These are phyloP conservation scores for Coemansia sp. DNA, from an alignment of 192 early-diverging fungal genomes.

Conservation along the genomic window DNA sequence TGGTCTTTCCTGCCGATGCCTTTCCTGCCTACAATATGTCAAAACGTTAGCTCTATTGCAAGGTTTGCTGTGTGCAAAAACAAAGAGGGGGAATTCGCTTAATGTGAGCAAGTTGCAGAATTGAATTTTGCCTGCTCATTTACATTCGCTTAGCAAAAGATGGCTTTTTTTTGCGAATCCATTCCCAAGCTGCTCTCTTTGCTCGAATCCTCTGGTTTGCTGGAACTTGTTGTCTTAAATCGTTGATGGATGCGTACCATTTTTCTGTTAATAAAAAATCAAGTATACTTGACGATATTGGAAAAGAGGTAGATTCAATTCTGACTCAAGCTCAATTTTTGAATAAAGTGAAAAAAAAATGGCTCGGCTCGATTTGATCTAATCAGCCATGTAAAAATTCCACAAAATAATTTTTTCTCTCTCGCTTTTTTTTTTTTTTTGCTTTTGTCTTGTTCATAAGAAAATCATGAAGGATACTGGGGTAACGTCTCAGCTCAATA, in stretches of 20 bases:
- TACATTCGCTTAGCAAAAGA: too few relatives aligned
- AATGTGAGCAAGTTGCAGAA: too few relatives aligned
- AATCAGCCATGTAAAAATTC: too few relatives aligned
- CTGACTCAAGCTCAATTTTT: constrained; percentile 8
- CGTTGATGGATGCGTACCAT: constrained; percentile 17
- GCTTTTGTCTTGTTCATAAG: neutral
- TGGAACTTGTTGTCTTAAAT: too few relatives aligned
- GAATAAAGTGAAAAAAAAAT: neutral
- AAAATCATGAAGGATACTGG: constrained; percentile 37
- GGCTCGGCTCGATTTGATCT: too few relatives aligned
- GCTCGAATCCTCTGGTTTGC: too few relatives aligned
- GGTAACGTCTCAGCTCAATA: constrained; percentile 40
- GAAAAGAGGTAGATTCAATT: constrained; percentile 14
- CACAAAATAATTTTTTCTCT: constrained; percentile 9
- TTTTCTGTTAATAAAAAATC: constrained; percentile 15
- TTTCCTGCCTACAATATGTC: constrained; percentile 31
- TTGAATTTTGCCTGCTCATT: too few relatives aligned
- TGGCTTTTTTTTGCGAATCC: constrained; percentile 1
- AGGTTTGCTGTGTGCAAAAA: neutral
- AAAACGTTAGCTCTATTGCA: neutral
- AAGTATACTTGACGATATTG: constrained; percentile 1
- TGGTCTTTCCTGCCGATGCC: constrained; percentile 40
- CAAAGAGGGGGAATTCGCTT: too few relatives aligned
- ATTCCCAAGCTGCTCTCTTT: neutral
- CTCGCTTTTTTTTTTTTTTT: neutral